These are phyloP conservation scores for Cercospora zeina DNA, from an alignment of 2,329 filamentous ascomycete species.

Conservation along the genomic window DNA sequence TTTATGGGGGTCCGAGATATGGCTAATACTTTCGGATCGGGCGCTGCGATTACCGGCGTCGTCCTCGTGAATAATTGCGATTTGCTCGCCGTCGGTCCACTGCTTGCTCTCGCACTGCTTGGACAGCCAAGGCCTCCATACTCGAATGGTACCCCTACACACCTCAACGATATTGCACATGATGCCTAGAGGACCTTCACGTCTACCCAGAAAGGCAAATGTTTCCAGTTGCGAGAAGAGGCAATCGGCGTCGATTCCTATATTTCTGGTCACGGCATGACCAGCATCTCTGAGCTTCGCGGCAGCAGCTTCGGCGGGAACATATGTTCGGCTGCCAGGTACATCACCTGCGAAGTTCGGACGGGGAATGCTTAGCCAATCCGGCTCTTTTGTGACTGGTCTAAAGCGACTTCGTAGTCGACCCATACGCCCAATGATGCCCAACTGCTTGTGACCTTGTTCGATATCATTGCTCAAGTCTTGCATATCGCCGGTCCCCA, in stretches of 20 bases:
- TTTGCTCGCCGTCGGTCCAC: constrained; percentile 34
- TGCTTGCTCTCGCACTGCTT: constrained; percentile 43
- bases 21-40: constrained; percentile 30
- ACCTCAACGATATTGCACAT: constrained; percentile 67
- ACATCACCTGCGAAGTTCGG: constrained; percentile 52
- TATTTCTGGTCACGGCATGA: constrained; percentile 55
- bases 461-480: constrained; percentile 41
- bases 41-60: constrained; percentile 14
- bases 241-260: constrained; percentile 69
- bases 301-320: constrained; percentile 25
- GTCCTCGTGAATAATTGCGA: constrained; percentile 34
- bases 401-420: constrained; percentile 69
- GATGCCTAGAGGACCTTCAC: constrained; percentile 60
- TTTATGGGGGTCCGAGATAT: constrained; percentile 32
- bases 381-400: constrained; percentile 60
- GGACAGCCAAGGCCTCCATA: constrained; percentile 72
- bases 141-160: constrained; percentile 65
- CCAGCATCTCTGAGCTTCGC: constrained; percentile 23
- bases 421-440: constrained; percentile 55
- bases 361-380: constrained; percentile 40
- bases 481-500: constrained; percentile 63
- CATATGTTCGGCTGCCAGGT: constrained; percentile 48
- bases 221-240: constrained; percentile 73
- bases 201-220: constrained; percentile 66
- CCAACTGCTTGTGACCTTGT: constrained; percentile 38